Percentiles rank a stretch among this genome's conserved stretches.
Evolutionary conservation across 192 early-diverging fungal species (phyloP).

Genomic region (Tieghemiomyces parasiticus): DNA sequence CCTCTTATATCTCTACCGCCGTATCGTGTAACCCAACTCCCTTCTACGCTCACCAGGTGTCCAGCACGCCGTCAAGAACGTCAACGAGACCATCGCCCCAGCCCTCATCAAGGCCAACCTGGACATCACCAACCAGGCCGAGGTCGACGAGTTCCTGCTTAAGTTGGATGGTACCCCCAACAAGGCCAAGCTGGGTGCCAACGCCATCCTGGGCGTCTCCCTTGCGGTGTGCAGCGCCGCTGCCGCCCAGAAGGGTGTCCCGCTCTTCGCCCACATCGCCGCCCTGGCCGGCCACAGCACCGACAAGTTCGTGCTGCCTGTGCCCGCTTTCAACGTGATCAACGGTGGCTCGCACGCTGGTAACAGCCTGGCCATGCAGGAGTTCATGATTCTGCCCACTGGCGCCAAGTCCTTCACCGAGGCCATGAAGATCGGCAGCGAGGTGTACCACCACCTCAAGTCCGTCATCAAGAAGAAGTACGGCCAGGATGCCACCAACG

Average conservation of each 20-base stretch:
- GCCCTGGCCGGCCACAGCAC: conserved; percentile 65
- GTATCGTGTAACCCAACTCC: not conserved
- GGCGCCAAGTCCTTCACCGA: conserved; percentile 85
- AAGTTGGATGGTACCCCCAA: conserved; percentile 88
- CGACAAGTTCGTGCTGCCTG: conserved; percentile 83
- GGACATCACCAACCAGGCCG: conserved; percentile 72
- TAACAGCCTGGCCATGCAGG: conserved; percentile 99
- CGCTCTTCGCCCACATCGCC: conserved; percentile 90
- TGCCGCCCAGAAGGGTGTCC: conserved; percentile 85
- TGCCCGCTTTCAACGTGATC: conserved; percentile 97
- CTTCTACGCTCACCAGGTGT: conserved; percentile 42
- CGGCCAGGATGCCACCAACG: conserved; percentile 96
- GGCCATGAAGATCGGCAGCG: conserved; percentile 95
- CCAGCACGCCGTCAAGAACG: conserved; percentile 75
- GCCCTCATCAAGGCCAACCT: conserved; percentile 68
- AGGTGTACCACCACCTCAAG: conserved; percentile 95
- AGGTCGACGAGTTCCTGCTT: conserved; percentile 82
- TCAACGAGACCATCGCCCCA: conserved; percentile 79
- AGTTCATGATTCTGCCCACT: conserved; percentile 99
- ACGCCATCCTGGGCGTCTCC: conserved; percentile 97
- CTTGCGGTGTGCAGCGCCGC: conserved; percentile 91
- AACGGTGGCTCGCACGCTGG: conserved; percentile 99
- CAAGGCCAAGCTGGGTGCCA: conserved; percentile 94
- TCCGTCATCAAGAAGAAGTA: conserved; percentile 98
- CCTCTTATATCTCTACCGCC: not conserved